Evolutionary conservation across 805 yeast species (phyloP).

Genomic region (Cyberlindnera americana): DNA sequence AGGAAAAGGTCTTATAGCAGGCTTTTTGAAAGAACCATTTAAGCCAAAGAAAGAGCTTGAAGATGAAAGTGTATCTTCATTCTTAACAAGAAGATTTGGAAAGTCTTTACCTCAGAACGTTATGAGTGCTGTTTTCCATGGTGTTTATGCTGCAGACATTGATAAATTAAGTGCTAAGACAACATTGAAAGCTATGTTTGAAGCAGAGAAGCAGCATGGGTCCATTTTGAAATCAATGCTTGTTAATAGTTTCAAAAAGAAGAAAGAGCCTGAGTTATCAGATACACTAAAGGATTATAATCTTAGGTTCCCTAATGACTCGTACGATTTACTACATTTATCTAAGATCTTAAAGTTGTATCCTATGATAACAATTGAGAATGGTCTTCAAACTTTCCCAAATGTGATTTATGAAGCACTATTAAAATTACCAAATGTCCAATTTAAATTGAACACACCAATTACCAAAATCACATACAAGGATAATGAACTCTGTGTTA

Average conservation of each 20-base stretch:
- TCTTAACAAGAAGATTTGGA: constrained; percentile 70
- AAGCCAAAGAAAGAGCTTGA: constrained; percentile 24
- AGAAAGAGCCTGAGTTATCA: constrained; percentile 18
- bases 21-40: constrained; percentile 52
- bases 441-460: constrained; percentile 32
- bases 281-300: constrained; percentile 37
- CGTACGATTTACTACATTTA: constrained; percentile 32
- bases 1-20: constrained; percentile 40
- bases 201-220: constrained; percentile 57
- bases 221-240: constrained; percentile 49
- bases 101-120: constrained; percentile 47
- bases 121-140: constrained; percentile 80
- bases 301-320: constrained; percentile 36
- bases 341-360: constrained; percentile 39
- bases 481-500: constrained; percentile 1
- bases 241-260: constrained; percentile 19
- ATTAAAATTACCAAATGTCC: constrained; percentile 37
- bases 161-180: constrained; percentile 60
- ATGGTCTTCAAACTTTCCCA: constrained; percentile 58
- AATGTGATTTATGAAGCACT: constrained; percentile 38
- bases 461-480: constrained; percentile 12
- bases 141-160: constrained; percentile 88
- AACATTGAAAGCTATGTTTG: constrained; percentile 51
- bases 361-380: constrained; percentile 58
- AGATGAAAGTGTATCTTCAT: constrained; percentile 73